Percentiles rank a stretch among this genome's conserved stretches.
phyloP scores from a whole-genome alignment of 2,329 filamentous ascomycete genomes.

The Neoascochyta sp. region DNA sequence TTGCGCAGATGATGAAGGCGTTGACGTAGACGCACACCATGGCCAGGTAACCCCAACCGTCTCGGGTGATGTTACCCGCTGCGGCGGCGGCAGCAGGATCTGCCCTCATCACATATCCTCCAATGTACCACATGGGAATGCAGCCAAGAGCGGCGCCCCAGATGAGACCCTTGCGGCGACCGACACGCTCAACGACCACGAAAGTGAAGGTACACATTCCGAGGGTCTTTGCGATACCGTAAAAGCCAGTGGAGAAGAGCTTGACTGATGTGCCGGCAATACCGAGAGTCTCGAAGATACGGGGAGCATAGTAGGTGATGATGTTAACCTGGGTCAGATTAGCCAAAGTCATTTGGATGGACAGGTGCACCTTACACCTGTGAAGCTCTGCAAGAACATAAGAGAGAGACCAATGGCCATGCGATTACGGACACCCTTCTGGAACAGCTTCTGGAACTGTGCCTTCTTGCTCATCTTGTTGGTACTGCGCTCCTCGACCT shows the following conservation, averaged over 20 bases:
- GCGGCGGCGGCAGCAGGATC: slow-evolving; percentile 47
- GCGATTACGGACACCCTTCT: slow-evolving; percentile 39
- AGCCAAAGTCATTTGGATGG: background rate
- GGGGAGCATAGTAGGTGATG: slow-evolving; percentile 37
- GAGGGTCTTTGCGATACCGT: slow-evolving; percentile 43
- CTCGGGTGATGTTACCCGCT: slow-evolving; percentile 41
- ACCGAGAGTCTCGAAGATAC: slow-evolving; percentile 44
- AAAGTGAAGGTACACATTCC: slow-evolving; percentile 42
- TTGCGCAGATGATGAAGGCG: slow-evolving; percentile 50
- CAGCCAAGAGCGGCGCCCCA: slow-evolving; percentile 50
- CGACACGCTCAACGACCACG: slow-evolving; percentile 40
- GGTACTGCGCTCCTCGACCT: slow-evolving; percentile 31
- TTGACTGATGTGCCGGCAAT: slow-evolving; percentile 42
- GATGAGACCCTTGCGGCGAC: slow-evolving; percentile 44
- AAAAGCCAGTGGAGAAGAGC: slow-evolving; percentile 51
- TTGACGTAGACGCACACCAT: slow-evolving; percentile 56
- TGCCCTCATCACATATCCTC: slow-evolving; percentile 52
- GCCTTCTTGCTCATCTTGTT: slow-evolving; percentile 26
- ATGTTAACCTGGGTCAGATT: slow-evolving; percentile 25
- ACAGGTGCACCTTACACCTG: slow-evolving; percentile 20
- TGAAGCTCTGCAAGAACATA: slow-evolving; percentile 39
- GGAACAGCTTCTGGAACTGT: slow-evolving; percentile 37
- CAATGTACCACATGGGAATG: slow-evolving; percentile 51
- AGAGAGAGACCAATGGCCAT: slow-evolving; percentile 39
- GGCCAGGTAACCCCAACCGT: slow-evolving; percentile 51